A percentile compares a stretch with the other conserved stretches of the same genome.
phyloP scores from a whole-genome alignment of 2,329 filamentous ascomycete species.

The Stylonectria norvegica region DNA sequence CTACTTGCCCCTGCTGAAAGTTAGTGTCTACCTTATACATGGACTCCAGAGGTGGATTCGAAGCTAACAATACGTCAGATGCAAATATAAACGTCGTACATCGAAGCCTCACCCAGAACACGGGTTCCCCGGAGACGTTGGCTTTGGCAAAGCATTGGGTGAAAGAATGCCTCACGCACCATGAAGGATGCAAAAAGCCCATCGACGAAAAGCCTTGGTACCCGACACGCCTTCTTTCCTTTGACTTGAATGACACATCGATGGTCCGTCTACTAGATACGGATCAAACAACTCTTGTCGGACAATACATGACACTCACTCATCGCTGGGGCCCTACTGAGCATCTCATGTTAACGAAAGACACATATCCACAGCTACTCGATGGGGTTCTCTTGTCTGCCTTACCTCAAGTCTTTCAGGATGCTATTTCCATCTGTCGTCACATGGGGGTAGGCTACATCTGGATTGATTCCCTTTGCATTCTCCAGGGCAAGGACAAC shows the following conservation, averaged over 20 bases:
- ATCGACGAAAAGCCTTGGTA: background rate
- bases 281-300: background rate
- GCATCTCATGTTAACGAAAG: background rate
- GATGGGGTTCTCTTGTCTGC: background rate
- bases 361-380: slow-evolving; percentile 1
- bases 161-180: background rate
- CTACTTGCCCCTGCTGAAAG: background rate
- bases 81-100: background rate
- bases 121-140: background rate
- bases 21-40: background rate
- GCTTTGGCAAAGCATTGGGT: slow-evolving; percentile 1
- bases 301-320: slow-evolving; percentile 4
- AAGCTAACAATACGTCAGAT: background rate
- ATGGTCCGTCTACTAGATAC: slow-evolving; percentile 2
- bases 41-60: background rate
- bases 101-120: slow-evolving; percentile 1
- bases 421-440: slow-evolving; percentile 1
- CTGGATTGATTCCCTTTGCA: slow-evolving; percentile 7
- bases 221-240: slow-evolving; percentile 2
- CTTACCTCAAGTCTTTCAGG: slow-evolving; percentile 4
- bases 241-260: background rate
- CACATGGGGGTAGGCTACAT: slow-evolving; percentile 2
- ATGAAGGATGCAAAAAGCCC: background rate
- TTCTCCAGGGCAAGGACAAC: slow-evolving; percentile 2
- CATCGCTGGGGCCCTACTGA: slow-evolving; percentile 4